These are phyloP conservation scores for Eutrema japonicum DNA, from an alignment of 345 rosid species.

Conservation along the genomic window DNA sequence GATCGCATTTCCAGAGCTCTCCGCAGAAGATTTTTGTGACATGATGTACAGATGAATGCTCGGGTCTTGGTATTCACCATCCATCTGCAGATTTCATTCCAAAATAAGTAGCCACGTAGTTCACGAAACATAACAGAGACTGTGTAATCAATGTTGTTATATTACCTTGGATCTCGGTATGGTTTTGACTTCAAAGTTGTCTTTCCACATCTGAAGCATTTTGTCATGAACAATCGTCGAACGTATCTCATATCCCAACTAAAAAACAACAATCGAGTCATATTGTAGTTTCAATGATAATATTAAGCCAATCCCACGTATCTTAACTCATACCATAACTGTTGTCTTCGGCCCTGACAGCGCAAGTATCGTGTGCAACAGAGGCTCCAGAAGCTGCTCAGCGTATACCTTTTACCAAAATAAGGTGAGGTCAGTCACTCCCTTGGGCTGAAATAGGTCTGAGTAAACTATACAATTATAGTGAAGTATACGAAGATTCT, in stretches of 20 bases:
- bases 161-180: conserved; percentile 74
- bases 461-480: not conserved
- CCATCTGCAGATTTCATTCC: conserved; percentile 64
- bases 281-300: conserved; percentile 5
- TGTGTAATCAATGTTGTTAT: not conserved
- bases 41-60: conserved; percentile 87
- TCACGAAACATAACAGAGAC: conserved; percentile 7
- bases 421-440: conserved; percentile 34
- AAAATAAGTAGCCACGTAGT: not conserved
- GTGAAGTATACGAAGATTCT: not conserved
- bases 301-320: conserved; percentile 6
- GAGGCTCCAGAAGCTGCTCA: conserved; percentile 90
- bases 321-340: conserved; percentile 57
- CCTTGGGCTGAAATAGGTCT: conserved; percentile 7
- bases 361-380: conserved; percentile 67
- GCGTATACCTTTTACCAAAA: conserved; percentile 69
- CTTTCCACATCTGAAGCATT: conserved; percentile 85
- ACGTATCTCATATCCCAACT: conserved; percentile 95
- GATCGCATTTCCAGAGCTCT: conserved; percentile 30
- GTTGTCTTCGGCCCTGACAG: conserved; percentile 85
- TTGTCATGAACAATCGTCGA: conserved; percentile 81
- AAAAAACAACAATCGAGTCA: conserved; percentile 31
- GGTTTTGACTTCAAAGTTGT: conserved; percentile 75
- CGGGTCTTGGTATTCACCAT: conserved; percentile 76
- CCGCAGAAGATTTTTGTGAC: conserved; percentile 54